phyloP scores from a whole-genome alignment of 768 basidiomycete species.

The Lactarius quietus region DNA sequence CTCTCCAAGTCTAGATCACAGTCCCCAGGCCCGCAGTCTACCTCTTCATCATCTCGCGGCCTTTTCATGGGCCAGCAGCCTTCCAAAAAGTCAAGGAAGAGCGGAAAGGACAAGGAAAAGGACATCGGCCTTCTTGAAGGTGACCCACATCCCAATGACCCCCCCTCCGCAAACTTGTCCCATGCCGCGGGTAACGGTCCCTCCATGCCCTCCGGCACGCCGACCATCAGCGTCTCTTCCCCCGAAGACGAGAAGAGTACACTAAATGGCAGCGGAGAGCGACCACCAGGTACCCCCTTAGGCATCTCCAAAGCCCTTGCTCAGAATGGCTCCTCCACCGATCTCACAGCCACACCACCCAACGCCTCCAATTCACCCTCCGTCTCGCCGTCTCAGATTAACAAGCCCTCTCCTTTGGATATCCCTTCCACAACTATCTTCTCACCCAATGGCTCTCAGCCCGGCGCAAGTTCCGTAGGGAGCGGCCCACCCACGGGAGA shows the following conservation, averaged over 20 bases:
- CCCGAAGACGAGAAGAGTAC: slow-evolving; percentile 35
- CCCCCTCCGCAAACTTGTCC: slow-evolving; percentile 43
- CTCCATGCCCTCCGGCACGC: slow-evolving; percentile 36
- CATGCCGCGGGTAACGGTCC: slow-evolving; percentile 40
- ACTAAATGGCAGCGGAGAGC: slow-evolving; percentile 42
- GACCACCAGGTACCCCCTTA: slow-evolving; percentile 33
- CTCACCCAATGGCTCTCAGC: slow-evolving; percentile 46
- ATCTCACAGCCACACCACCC: slow-evolving; percentile 38
- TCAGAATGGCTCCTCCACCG: slow-evolving; percentile 34
- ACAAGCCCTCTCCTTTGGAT: slow-evolving; percentile 60
- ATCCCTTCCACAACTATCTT: slow-evolving; percentile 85
- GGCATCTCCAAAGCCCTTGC: slow-evolving; percentile 16
- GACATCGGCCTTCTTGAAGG: slow-evolving; percentile 40
- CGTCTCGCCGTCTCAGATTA: slow-evolving; percentile 30
- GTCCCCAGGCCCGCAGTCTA: slow-evolving; percentile 54
- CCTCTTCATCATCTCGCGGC: slow-evolving; percentile 36
- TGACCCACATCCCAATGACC: slow-evolving; percentile 39
- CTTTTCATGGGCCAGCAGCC: slow-evolving; percentile 78
- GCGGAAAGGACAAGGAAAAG: slow-evolving; percentile 64
- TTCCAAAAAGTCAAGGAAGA: slow-evolving; percentile 77
- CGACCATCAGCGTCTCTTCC: slow-evolving; percentile 37
- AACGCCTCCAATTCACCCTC: slow-evolving; percentile 28
- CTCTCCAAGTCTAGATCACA: slow-evolving; percentile 69
- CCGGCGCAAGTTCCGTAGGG: slow-evolving; percentile 47
- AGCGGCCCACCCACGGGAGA: slow-evolving; percentile 40